Conservation (phyloP, 2,329 filamentous ascomycete genomes). For the Phialophora chinensis region DNA sequence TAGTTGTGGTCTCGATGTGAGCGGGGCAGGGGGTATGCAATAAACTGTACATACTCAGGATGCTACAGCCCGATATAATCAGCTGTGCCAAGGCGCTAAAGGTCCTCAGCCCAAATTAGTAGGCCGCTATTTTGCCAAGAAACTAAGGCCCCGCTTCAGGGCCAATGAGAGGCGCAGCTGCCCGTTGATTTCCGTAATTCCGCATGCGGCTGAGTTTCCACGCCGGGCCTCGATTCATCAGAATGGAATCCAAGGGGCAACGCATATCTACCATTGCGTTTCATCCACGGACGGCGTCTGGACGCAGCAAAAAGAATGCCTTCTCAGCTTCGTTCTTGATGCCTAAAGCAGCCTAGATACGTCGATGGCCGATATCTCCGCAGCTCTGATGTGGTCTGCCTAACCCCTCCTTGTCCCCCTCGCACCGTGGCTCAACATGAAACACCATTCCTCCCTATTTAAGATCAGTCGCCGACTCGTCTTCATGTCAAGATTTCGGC, state of each 20-base stretch:
- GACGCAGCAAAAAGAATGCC: background rate
- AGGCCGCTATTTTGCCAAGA: background rate
- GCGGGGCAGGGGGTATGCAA: too few relatives aligned
- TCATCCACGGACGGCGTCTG: background rate
- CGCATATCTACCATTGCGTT: background rate
- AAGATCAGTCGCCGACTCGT: constrained; percentile 5
- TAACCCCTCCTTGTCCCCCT: too few relatives aligned
- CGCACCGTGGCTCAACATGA: constrained; percentile 18
- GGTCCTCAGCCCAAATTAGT: too few relatives aligned
- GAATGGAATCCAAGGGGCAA: background rate
- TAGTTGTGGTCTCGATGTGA: too few relatives aligned
- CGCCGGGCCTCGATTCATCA: background rate
- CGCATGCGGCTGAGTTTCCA: background rate
- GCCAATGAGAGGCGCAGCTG: constrained; percentile 14
- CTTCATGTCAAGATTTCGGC: background rate
- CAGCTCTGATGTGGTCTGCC: too few relatives aligned
- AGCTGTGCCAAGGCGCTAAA: too few relatives aligned
- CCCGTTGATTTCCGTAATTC: constrained; percentile 20
- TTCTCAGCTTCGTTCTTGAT: background rate
- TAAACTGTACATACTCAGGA: too few relatives aligned
- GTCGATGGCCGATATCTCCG: background rate
- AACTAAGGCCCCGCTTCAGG: background rate
- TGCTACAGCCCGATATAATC: too few relatives aligned
- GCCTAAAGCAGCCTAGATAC: background rate
- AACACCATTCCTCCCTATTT: constrained; percentile 12